phyloP scores from a whole-genome alignment of 192 early-diverging fungal genomes.

The Funneliformis geosporum region DNA sequence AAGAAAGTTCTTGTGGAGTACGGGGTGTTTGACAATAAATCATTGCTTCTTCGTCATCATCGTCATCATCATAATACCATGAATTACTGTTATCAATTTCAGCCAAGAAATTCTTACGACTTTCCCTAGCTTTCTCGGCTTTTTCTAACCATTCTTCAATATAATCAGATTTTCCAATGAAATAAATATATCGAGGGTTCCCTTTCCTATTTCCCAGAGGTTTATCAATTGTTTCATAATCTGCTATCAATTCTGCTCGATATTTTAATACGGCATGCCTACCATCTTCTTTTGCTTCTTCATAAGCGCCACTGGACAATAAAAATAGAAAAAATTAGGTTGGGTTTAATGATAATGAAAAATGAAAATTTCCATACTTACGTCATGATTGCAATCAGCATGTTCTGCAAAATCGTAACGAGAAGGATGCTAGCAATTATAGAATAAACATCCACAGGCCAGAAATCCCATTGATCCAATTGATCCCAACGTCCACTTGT shows the following conservation, averaged over 20 bases:
- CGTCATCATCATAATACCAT: too few relatives aligned
- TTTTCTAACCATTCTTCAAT: constrained; percentile 1
- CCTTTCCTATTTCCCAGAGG: neutral
- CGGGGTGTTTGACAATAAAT: too few relatives aligned
- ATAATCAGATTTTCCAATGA: neutral
- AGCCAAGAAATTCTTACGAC: too few relatives aligned
- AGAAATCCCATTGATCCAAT: constrained; percentile 11
- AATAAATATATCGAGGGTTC: constrained; percentile 15
- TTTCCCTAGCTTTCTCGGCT: too few relatives aligned
- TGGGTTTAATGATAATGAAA: neutral
- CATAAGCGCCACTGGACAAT: neutral
- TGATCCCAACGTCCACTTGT: constrained; percentile 28
- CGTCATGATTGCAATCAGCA: constrained; percentile 20
- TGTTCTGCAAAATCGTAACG: constrained; percentile 10
- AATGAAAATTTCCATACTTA: neutral
- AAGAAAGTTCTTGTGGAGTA: too few relatives aligned
- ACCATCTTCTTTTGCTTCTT: neutral
- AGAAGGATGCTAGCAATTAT: constrained; percentile 6
- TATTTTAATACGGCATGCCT: neutral
- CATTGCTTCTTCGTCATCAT: too few relatives aligned
- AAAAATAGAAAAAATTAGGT: neutral
- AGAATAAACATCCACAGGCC: constrained; percentile 9
- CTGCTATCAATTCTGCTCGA: constrained; percentile 5
- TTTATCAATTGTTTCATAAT: constrained; percentile 14
- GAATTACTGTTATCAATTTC: too few relatives aligned